A percentile compares a stretch with the other conserved stretches of the same genome.
These are phyloP conservation scores for Vicia sativa DNA, from an alignment of 306 rosid species.

Conservation along the genomic window DNA sequence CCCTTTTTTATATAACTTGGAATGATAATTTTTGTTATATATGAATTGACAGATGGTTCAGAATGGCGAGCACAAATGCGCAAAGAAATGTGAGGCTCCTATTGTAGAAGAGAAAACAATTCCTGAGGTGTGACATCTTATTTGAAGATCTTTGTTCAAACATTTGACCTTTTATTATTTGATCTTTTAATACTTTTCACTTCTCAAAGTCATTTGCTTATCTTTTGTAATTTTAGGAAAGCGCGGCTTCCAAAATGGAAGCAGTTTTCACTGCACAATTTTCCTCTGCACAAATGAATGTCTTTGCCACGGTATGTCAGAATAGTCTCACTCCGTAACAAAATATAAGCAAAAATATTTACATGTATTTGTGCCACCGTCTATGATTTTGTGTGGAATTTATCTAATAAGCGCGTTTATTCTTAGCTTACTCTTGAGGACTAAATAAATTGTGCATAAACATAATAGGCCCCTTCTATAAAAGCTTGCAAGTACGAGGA, in stretches of 20 bases:
- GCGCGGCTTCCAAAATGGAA: constrained; percentile 22
- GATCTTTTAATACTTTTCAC: constrained; percentile 1
- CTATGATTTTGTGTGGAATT: background rate
- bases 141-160: constrained; percentile 36
- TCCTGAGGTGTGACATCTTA: constrained; percentile 45
- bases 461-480: constrained; percentile 45
- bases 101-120: constrained; percentile 49
- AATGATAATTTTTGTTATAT: constrained; percentile 13
- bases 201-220: background rate
- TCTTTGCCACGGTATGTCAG: constrained; percentile 43
- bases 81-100: constrained; percentile 41
- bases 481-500: constrained; percentile 39
- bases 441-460: constrained; percentile 27
- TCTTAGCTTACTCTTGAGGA: constrained; percentile 12
- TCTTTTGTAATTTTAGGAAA: constrained; percentile 38
- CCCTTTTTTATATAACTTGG: constrained; percentile 2
- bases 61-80: constrained; percentile 71
- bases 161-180: constrained; percentile 16
- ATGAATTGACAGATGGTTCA: constrained; percentile 78
- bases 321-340: background rate
- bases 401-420: constrained; percentile 16
- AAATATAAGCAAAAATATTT: background rate
- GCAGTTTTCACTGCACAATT: constrained; percentile 29
- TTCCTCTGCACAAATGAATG: constrained; percentile 34
- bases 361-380: background rate